These are phyloP conservation scores for Mycena venus DNA, from an alignment of 768 basidiomycete genomes.

Conservation along the genomic window DNA sequence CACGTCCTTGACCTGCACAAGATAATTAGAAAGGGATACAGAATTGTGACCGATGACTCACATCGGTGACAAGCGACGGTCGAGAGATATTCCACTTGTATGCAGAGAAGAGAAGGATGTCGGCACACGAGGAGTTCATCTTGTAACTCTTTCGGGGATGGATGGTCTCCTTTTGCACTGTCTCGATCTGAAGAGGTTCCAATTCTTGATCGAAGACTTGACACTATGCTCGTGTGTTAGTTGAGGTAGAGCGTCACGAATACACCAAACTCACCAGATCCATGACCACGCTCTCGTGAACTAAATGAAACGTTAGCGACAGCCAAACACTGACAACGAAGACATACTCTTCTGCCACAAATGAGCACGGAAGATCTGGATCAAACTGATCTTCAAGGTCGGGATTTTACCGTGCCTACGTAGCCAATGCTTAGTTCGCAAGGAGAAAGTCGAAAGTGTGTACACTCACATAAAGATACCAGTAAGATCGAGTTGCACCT, in stretches of 20 bases:
- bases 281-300: slow-evolving; percentile 94
- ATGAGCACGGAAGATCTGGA: slow-evolving; percentile 99
- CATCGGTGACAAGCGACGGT: slow-evolving; percentile 95
- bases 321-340: slow-evolving; percentile 37
- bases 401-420: slow-evolving; percentile 96
- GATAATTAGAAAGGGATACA: not conserved
- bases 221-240: slow-evolving; percentile 61
- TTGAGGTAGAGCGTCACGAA: not conserved
- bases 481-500: slow-evolving; percentile 97
- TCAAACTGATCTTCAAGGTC: slow-evolving; percentile 97
- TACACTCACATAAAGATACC: slow-evolving; percentile 89
- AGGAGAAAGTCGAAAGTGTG: not conserved
- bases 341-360: slow-evolving; percentile 98
- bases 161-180: slow-evolving; percentile 99
- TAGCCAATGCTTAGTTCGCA: slow-evolving; percentile 7
- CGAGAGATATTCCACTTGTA: slow-evolving; percentile 99
- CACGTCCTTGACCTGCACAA: slow-evolving; percentile 85
- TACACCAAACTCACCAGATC: slow-evolving; percentile 68
- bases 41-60: slow-evolving; percentile 49
- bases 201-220: slow-evolving; percentile 99
- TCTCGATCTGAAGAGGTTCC: slow-evolving; percentile 98
- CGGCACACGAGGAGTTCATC: slow-evolving; percentile 99
- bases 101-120: slow-evolving; percentile 96
- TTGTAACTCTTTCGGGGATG: slow-evolving; percentile 99
- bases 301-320: slow-evolving; percentile 49